These are phyloP conservation scores for Rhodotorula diobovata DNA, from an alignment of 768 basidiomycete species.

Conservation along the genomic window DNA sequence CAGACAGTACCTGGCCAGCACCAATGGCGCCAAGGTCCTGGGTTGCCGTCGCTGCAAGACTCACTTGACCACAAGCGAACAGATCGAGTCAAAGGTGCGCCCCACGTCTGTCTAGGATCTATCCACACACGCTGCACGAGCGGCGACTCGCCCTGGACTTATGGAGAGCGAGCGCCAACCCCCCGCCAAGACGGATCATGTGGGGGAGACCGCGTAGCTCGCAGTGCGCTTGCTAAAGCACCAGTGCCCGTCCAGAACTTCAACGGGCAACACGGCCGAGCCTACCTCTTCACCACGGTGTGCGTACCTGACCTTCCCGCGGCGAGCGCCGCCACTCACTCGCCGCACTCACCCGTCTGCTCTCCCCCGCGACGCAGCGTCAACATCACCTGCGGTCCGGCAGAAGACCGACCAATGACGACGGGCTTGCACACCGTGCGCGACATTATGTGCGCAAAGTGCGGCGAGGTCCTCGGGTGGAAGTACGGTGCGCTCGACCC, in stretches of 20 bases:
- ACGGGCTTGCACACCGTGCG: constrained; percentile 94
- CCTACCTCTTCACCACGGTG: constrained; percentile 91
- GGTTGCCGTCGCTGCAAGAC: constrained; percentile 82
- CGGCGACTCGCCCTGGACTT: too few species aligned
- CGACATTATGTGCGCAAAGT: constrained; percentile 91
- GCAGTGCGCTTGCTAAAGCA: too few species aligned
- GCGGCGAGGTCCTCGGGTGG: constrained; percentile 82
- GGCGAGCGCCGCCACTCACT: background rate
- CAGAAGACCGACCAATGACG: constrained; percentile 90
- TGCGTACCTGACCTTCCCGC: constrained; percentile 52
- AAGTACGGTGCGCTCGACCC: constrained; percentile 68
- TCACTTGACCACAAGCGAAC: constrained; percentile 83
- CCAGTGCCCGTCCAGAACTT: constrained; percentile 68
- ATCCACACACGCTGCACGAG: background rate
- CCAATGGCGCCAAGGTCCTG: constrained; percentile 55
- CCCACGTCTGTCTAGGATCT: constrained; percentile 43
- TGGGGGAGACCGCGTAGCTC: background rate
- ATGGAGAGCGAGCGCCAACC: background rate
- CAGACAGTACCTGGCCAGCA: constrained; percentile 74
- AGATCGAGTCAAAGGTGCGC: constrained; percentile 77
- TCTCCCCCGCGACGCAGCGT: constrained; percentile 57
- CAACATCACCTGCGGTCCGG: constrained; percentile 83
- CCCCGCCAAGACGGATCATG: background rate
- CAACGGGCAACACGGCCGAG: constrained; percentile 92
- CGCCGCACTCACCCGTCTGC: background rate